Conservation (phyloP, 2,329 filamentous ascomycete genomes). For the Cladophialophora psammophila region DNA sequence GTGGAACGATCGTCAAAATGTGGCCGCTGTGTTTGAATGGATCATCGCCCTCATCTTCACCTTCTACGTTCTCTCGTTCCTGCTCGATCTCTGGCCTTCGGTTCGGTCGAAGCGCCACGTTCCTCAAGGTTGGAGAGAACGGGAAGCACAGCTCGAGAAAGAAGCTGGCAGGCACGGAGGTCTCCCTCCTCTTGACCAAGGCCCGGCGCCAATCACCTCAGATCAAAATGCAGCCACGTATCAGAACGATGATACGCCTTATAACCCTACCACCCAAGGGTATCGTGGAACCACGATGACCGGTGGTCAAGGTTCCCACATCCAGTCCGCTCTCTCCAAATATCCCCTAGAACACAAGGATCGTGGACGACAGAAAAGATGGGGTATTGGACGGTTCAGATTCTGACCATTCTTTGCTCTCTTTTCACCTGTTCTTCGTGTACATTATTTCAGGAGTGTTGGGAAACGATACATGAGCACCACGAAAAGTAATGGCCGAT, state of each 20-base stretch:
- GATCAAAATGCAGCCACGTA: constrained; percentile 30
- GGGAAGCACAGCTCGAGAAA: constrained; percentile 28
- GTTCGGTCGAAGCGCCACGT: constrained; percentile 64
- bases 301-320: constrained; percentile 19
- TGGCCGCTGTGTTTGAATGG: constrained; percentile 81
- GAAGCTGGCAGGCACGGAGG: constrained; percentile 1
- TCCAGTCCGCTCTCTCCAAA: constrained; percentile 4
- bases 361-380: constrained; percentile 26
- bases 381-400: constrained; percentile 26
- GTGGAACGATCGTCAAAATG: constrained; percentile 60
- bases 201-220: constrained; percentile 25
- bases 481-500: background rate
- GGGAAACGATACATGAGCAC: background rate
- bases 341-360: constrained; percentile 20
- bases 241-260: constrained; percentile 21
- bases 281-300: constrained; percentile 31
- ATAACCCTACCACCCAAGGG: constrained; percentile 18
- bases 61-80: constrained; percentile 80
- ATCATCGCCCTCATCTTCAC: constrained; percentile 45
- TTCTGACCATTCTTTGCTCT: background rate
- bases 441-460: background rate
- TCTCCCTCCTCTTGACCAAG: constrained; percentile 10
- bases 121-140: constrained; percentile 47
- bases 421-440: background rate
- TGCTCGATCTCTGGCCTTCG: constrained; percentile 85